These are phyloP conservation scores for Begonia peltatifolia DNA, from an alignment of 306 rosid genomes.

Conservation along the genomic window DNA sequence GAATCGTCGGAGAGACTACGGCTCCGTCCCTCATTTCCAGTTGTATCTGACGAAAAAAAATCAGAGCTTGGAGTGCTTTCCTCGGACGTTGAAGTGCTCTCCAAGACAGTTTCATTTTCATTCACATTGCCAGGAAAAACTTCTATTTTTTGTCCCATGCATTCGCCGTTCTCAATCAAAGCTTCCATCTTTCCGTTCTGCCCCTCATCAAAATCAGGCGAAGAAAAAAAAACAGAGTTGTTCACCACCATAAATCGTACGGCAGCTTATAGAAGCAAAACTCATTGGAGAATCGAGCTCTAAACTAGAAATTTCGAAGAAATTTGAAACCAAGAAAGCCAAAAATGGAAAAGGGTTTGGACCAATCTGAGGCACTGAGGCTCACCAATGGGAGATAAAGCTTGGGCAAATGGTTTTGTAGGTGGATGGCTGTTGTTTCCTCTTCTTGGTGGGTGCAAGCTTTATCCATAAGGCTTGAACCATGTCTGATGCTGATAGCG, in stretches of 20 bases:
- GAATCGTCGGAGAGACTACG: conserved; percentile 62
- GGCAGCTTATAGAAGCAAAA: conserved; percentile 35
- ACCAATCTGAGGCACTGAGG: conserved; percentile 15
- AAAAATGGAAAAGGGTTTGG: conserved; percentile 33
- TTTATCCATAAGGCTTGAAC: conserved; percentile 50
- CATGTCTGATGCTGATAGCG: conserved; percentile 37
- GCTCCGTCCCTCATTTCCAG: conserved; percentile 63
- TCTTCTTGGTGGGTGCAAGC: conserved; percentile 30
- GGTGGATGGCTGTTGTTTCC: conserved; percentile 26
- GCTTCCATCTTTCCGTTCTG: conserved; percentile 32
- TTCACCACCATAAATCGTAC: conserved; percentile 31
- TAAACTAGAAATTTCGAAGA: conserved; percentile 24
- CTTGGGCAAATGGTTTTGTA: conserved; percentile 32
- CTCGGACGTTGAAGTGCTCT: conserved; percentile 46
- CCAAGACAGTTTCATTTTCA: conserved; percentile 21
- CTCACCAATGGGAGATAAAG: conserved; percentile 32
- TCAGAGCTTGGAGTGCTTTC: conserved; percentile 72
- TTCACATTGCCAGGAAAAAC: conserved; percentile 14
- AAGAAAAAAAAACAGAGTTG: conserved; percentile 35
- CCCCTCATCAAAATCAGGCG: conserved; percentile 19
- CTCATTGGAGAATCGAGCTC: conserved; percentile 32
- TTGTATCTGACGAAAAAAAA: conserved; percentile 61
- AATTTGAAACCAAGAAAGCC: conserved; percentile 41
- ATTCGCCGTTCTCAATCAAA: conserved; percentile 24
- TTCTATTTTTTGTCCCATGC: conserved; percentile 15